These are phyloP conservation scores for Corymbia citriodora DNA, from an alignment of 441 rosid genomes.

Conservation along the genomic window DNA sequence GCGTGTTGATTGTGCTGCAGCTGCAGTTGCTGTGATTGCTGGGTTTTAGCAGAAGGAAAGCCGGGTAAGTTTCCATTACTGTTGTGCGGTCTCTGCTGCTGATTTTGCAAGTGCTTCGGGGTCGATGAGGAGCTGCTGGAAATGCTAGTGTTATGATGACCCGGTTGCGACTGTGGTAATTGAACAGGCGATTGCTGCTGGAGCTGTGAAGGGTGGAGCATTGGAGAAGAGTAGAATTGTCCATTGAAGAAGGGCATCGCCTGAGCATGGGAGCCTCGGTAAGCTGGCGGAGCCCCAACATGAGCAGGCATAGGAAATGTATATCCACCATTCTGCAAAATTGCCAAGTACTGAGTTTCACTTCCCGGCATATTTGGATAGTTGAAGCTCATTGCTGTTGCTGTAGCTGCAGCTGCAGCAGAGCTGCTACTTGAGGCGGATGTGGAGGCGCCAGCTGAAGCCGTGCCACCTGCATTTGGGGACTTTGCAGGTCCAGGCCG, in stretches of 20 bases:
- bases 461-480: slow-evolving; percentile 23
- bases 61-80: slow-evolving; percentile 55
- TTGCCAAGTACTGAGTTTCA: slow-evolving; percentile 88
- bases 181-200: slow-evolving; percentile 42
- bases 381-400: slow-evolving; percentile 76
- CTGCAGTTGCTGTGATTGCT: slow-evolving; percentile 66
- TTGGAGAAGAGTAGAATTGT: slow-evolving; percentile 84
- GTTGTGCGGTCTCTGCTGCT: slow-evolving; percentile 52
- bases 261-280: slow-evolving; percentile 72
- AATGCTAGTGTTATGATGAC: slow-evolving; percentile 61
- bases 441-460: slow-evolving; percentile 34
- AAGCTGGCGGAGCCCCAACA: slow-evolving; percentile 67
- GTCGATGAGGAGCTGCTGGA: slow-evolving; percentile 73
- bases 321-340: slow-evolving; percentile 74
- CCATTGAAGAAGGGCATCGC: slow-evolving; percentile 79
- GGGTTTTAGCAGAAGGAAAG: slow-evolving; percentile 53
- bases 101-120: slow-evolving; percentile 78
- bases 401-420: slow-evolving; percentile 54
- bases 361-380: slow-evolving; percentile 74
- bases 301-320: slow-evolving; percentile 87
- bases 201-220: slow-evolving; percentile 76
- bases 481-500: slow-evolving; percentile 52
- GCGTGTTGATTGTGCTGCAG: slow-evolving; percentile 47
- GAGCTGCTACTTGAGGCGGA: slow-evolving; percentile 46
- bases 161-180: slow-evolving; percentile 54